phyloP scores from a whole-genome alignment of 257 asterid genomes.

The Przewalskia tangutica region DNA sequence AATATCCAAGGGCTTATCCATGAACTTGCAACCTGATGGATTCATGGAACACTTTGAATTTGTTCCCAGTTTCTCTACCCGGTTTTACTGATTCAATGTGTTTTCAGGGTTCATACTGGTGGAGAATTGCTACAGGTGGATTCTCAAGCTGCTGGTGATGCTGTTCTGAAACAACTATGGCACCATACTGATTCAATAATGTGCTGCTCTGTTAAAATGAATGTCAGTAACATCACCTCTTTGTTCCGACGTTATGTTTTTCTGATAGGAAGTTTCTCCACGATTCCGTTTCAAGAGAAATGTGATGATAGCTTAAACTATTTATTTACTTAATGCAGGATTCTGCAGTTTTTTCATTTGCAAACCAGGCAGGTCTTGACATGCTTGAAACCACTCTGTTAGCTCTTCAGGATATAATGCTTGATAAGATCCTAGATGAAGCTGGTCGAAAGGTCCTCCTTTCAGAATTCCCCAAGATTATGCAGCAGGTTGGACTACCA shows the following conservation, averaged over 20 bases:
- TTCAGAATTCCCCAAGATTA: conserved; percentile 76
- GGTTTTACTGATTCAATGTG: neutral
- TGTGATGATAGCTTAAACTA: neutral
- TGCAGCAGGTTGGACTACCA: conserved; percentile 67
- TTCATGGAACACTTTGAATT: neutral
- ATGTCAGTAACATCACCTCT: conserved; percentile 28
- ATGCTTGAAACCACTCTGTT: conserved; percentile 92
- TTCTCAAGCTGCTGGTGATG: conserved; percentile 43
- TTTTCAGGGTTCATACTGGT: conserved; percentile 65
- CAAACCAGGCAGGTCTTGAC: conserved; percentile 95
- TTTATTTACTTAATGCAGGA: conserved; percentile 38
- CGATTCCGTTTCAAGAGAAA: neutral
- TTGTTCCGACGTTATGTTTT: neutral
- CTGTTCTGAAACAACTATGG: conserved; percentile 79
- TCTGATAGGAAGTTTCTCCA: neutral
- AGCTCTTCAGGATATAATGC: conserved; percentile 87
- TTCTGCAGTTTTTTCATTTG: conserved; percentile 73
- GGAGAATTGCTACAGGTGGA: conserved; percentile 53
- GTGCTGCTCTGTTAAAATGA: conserved; percentile 91
- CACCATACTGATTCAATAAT: conserved; percentile 75
- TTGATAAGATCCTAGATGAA: conserved; percentile 82
- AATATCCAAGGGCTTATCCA: neutral
- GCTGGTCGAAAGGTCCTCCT: conserved; percentile 72
- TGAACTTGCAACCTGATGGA: neutral
- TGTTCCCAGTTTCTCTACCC: neutral